phyloP scores from a whole-genome alignment of 495 filamentous ascomycete species.

The Aspergillus wentii region DNA sequence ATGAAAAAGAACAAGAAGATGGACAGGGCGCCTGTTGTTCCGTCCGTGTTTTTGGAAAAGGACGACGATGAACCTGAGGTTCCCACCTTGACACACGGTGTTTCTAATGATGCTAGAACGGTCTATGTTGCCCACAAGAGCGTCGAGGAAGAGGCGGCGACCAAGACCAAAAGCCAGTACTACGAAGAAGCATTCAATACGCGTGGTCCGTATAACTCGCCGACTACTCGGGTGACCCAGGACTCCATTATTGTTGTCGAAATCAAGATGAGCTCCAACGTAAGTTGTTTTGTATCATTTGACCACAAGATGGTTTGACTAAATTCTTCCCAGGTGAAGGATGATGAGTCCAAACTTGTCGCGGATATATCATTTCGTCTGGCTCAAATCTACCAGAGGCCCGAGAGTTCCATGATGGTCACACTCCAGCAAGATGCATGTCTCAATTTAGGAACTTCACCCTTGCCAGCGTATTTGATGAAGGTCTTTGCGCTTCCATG shows the following conservation, averaged over 20 bases:
- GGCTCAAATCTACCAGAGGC: slow-evolving; percentile 66
- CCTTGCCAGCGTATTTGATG: slow-evolving; percentile 76
- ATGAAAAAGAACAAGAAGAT: slow-evolving; percentile 12
- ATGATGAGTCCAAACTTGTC: slow-evolving; percentile 49
- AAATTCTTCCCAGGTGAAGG: slow-evolving; percentile 22
- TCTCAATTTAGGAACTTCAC: slow-evolving; percentile 66
- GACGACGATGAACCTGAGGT: slow-evolving; percentile 20
- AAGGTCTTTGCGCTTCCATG: slow-evolving; percentile 68
- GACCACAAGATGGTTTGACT: too few relatives aligned
- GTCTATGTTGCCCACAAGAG: slow-evolving; percentile 7
- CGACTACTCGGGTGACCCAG: slow-evolving; percentile 53
- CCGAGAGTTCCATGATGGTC: slow-evolving; percentile 67
- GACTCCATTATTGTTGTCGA: slow-evolving; percentile 75
- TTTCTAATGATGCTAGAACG: slow-evolving; percentile 10
- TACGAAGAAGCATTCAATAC: slow-evolving; percentile 57
- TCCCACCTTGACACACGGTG: slow-evolving; percentile 4
- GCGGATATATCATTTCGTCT: slow-evolving; percentile 64
- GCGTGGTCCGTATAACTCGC: slow-evolving; percentile 45
- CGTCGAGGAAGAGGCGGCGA: slow-evolving; percentile 16
- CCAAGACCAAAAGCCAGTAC: slow-evolving; percentile 43
- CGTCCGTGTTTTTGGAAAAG: slow-evolving; percentile 23
- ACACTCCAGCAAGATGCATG: slow-evolving; percentile 69
- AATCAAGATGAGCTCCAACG: slow-evolving; percentile 78
- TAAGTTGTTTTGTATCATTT: too few relatives aligned
- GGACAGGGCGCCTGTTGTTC: slow-evolving; percentile 8